Conservation (phyloP, 1,284 basidiomycete species). For the Fomitopsis pinicola region DNA sequence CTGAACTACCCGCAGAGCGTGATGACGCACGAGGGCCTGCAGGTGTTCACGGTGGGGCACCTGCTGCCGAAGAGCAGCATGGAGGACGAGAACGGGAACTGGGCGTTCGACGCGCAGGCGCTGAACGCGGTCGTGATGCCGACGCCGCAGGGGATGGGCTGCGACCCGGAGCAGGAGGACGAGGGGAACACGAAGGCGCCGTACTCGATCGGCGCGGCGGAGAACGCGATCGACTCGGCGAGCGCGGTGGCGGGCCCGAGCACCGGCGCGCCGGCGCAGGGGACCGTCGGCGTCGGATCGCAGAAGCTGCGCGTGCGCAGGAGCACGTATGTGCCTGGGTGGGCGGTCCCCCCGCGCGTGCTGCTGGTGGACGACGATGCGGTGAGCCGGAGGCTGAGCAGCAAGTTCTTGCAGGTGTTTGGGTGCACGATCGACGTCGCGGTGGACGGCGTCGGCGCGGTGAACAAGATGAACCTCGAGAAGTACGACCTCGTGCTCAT, state of each 20-base stretch:
- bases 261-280: not conserved
- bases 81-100: conserved; percentile 54
- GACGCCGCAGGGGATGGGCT: conserved; percentile 28
- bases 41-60: conserved; percentile 82
- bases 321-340: conserved; percentile 82
- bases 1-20: conserved; percentile 18
- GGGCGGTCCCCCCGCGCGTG: conserved; percentile 84
- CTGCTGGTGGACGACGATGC: conserved; percentile 95
- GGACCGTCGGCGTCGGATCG: conserved; percentile 17
- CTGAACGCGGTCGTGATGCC: conserved; percentile 29
- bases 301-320: conserved; percentile 61
- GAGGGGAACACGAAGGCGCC: conserved; percentile 24
- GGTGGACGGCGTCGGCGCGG: conserved; percentile 89
- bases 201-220: conserved; percentile 13
- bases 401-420: conserved; percentile 94
- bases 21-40: conserved; percentile 57
- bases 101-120: conserved; percentile 44
- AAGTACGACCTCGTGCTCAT: conserved; percentile 95
- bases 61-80: conserved; percentile 56
- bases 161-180: conserved; percentile 26
- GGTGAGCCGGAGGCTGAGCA: conserved; percentile 82
- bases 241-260: conserved; percentile 9
- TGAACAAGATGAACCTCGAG: conserved; percentile 94
- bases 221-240: conserved; percentile 14
- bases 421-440: conserved; percentile 95